Percentiles rank a stretch among this genome's conserved stretches.
Evolutionary conservation across 768 basidiomycete species (phyloP).

Genomic region (Boletus speciosus): DNA sequence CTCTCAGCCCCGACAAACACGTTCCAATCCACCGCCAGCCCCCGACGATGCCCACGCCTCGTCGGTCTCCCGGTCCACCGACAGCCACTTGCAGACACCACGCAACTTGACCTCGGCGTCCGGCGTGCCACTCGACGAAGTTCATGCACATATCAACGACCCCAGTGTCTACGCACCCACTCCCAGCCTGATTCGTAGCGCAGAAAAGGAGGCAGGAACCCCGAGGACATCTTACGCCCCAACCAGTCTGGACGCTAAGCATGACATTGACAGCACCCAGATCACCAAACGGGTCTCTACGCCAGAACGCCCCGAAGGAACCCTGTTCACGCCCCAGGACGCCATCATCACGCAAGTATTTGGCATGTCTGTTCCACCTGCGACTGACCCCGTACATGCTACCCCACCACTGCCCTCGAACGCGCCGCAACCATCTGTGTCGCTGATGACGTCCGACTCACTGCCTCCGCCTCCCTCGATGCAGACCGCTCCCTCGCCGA

Average conservation of each 20-base stretch:
- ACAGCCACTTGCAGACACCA: conserved; percentile 11
- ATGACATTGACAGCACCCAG: background rate
- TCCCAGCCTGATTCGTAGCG: conserved; percentile 16
- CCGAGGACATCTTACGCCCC: conserved; percentile 9
- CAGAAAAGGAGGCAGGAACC: conserved; percentile 8
- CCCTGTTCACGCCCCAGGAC: conserved; percentile 58
- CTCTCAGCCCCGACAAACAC: conserved; percentile 8
- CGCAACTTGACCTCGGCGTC: conserved; percentile 17
- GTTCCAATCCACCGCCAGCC: background rate
- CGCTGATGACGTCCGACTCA: conserved; percentile 16
- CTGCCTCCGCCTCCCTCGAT: conserved; percentile 5
- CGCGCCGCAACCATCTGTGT: conserved; percentile 11
- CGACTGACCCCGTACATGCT: background rate
- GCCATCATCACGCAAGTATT: conserved; percentile 48
- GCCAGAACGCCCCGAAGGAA: background rate
- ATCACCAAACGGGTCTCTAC: background rate
- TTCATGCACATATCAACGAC: conserved; percentile 24
- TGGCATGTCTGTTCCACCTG: conserved; percentile 6
- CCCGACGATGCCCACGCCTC: conserved; percentile 5
- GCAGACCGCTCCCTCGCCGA: background rate
- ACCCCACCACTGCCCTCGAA: conserved; percentile 2
- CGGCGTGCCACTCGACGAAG: conserved; percentile 20
- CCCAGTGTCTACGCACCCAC: conserved; percentile 21
- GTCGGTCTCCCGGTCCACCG: conserved; percentile 16
- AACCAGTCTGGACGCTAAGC: conserved; percentile 6